Conservation (phyloP, 345 rosid genomes). For the Populus pruinosa region DNA sequence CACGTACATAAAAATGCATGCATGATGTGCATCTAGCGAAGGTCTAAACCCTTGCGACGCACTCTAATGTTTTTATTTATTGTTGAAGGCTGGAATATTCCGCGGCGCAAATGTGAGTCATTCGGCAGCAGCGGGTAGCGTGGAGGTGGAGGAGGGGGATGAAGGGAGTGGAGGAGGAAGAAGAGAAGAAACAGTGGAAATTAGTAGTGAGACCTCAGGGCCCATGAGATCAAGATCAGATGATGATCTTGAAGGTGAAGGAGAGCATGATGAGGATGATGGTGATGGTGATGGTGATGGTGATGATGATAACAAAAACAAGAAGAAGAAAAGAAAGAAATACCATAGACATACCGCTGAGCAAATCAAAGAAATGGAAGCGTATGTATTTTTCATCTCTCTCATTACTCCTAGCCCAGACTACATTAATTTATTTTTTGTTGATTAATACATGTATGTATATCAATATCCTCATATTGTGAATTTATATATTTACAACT, state of each 20-base stretch:
- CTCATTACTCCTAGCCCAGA: background rate
- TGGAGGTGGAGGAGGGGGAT: constrained; percentile 72
- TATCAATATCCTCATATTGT: background rate
- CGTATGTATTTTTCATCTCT: constrained; percentile 42
- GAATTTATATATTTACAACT: background rate
- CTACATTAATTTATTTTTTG: background rate
- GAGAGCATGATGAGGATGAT: constrained; percentile 50
- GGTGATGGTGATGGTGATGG: constrained; percentile 41
- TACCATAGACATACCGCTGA: constrained; percentile 95
- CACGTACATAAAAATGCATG: background rate
- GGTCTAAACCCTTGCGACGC: background rate
- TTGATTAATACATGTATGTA: background rate
- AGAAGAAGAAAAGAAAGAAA: constrained; percentile 92
- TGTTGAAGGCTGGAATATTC: constrained; percentile 83
- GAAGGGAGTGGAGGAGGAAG: constrained; percentile 57
- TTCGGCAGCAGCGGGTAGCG: constrained; percentile 34
- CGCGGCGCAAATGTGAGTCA: constrained; percentile 46
- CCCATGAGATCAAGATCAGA: constrained; percentile 81
- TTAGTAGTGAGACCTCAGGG: constrained; percentile 94
- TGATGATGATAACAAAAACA: constrained; percentile 40
- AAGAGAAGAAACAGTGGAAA: constrained; percentile 71
- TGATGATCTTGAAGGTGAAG: constrained; percentile 64
- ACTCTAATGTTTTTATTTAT: background rate
- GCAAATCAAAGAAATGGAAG: constrained; percentile 96
- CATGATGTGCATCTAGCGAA: background rate